Evolutionary conservation across 164 flowering plant species (phyloP).

Genomic region (Annona cherimola): DNA sequence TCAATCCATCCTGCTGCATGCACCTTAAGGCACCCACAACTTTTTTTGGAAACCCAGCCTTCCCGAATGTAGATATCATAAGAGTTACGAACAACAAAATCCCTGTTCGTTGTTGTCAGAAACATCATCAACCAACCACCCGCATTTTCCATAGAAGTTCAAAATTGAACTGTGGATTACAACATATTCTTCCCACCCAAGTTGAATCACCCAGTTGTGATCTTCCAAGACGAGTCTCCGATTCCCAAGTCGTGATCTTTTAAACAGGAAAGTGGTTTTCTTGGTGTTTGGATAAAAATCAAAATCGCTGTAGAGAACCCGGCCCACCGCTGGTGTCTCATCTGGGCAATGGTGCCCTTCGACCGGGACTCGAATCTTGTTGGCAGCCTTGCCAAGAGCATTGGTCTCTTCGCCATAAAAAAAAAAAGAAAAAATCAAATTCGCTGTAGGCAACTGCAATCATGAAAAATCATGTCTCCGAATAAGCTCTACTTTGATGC

Average conservation of each 20-base stretch:
- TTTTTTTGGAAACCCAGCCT: slow-evolving; percentile 29
- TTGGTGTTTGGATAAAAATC: too few relatives aligned
- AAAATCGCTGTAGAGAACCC: too few relatives aligned
- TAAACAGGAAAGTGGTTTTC: too few relatives aligned
- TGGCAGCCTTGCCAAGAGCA: too few relatives aligned
- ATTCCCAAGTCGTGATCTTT: slow-evolving; percentile 4
- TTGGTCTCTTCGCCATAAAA: too few relatives aligned
- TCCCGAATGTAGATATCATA: slow-evolving; percentile 41
- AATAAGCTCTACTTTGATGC: too few relatives aligned
- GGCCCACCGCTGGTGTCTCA: too few relatives aligned
- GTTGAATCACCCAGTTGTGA: slow-evolving; percentile 35
- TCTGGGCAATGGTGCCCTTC: too few relatives aligned
- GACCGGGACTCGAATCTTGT: too few relatives aligned
- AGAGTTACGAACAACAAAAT: slow-evolving; percentile 43
- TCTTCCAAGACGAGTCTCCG: slow-evolving; percentile 5
- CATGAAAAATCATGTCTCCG: too few relatives aligned
- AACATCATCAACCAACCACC: slow-evolving; percentile 31
- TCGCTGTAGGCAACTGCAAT: too few relatives aligned
- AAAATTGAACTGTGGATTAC: slow-evolving; percentile 36
- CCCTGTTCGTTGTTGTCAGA: slow-evolving; percentile 23
- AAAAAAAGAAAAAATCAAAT: too few relatives aligned
- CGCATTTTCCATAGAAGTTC: slow-evolving; percentile 43
- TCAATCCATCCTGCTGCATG: slow-evolving; percentile 35
- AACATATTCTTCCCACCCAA: slow-evolving; percentile 39
- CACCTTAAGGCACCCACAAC: slow-evolving; percentile 31